Conservation (phyloP, 2,329 filamentous ascomycete genomes). For the Ophiostoma fasciatum region DNA sequence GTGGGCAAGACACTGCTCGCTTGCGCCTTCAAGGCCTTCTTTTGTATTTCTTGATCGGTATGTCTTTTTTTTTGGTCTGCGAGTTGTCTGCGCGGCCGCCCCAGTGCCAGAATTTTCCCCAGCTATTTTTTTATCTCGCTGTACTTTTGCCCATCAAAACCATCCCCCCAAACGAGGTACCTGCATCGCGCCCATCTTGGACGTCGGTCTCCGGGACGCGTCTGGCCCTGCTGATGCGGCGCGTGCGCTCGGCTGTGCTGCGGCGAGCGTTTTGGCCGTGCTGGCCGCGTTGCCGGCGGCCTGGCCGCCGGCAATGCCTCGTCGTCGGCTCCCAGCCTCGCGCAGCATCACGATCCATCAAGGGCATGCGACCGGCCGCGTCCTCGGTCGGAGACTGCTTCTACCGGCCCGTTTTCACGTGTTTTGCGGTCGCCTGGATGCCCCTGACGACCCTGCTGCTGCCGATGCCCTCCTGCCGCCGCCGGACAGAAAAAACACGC, state of each 20-base stretch:
- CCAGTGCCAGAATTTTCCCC: neutral
- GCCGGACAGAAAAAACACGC: conserved; percentile 15
- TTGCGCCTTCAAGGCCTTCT: neutral
- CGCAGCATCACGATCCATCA: conserved; percentile 8
- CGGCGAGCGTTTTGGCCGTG: conserved; percentile 1
- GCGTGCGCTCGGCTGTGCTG: neutral
- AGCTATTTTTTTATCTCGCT: neutral
- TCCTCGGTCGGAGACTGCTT: neutral
- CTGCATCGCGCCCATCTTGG: conserved; percentile 7
- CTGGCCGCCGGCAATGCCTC: conserved; percentile 8
- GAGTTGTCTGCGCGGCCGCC: neutral
- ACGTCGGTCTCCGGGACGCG: no score
- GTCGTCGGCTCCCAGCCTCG: conserved; percentile 12
- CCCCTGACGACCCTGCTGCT: neutral
- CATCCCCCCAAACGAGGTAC: conserved; percentile 6
- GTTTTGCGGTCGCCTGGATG: conserved; percentile 2
- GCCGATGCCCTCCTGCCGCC: no score
- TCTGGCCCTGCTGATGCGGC: no score
- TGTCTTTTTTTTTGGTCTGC: neutral
- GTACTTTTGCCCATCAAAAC: conserved; percentile 7
- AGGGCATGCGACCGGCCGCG: conserved; percentile 9
- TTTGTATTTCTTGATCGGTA: no score
- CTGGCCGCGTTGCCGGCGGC: neutral
- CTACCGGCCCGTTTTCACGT: neutral
- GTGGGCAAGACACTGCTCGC: neutral